Percentiles rank a stretch among this genome's conserved stretches.
Conservation (phyloP, 768 basidiomycete genomes). For the Dictyophora rubrovolvata region DNA sequence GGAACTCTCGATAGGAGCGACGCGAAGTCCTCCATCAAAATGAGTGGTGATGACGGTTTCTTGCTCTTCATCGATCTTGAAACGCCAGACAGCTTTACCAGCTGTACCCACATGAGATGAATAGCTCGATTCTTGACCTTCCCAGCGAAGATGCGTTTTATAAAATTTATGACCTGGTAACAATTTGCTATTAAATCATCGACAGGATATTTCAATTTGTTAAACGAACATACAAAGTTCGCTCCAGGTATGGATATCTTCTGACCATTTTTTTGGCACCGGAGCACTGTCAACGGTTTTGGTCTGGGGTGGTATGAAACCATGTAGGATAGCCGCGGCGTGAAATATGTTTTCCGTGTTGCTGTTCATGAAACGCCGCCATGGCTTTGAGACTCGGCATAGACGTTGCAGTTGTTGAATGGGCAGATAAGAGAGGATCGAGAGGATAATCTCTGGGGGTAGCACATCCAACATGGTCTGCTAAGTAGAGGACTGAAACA, state of each 20-base stretch:
- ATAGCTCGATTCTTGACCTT: neutral
- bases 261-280: conserved; percentile 28
- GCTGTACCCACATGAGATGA: conserved; percentile 17
- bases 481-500: neutral
- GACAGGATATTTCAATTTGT: neutral
- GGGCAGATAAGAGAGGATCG: conserved; percentile 40
- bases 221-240: conserved; percentile 41
- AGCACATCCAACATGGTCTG: conserved; percentile 31
- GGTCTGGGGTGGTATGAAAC: conserved; percentile 25
- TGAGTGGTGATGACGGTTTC: conserved; percentile 53
- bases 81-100: conserved; percentile 46
- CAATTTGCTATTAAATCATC: neutral
- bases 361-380: conserved; percentile 34
- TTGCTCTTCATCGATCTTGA: conserved; percentile 62
- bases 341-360: conserved; percentile 50
- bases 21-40: conserved; percentile 43
- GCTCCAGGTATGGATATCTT: conserved; percentile 41
- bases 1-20: conserved; percentile 40
- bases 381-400: conserved; percentile 31
- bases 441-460: conserved; percentile 49
- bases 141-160: conserved; percentile 2
- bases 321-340: conserved; percentile 43
- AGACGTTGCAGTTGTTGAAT: conserved; percentile 31
- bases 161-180: conserved; percentile 1
- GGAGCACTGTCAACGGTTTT: conserved; percentile 23